Evolutionary conservation across 352 stramenopile genomes (phyloP), one percentile per base, ranked within the genome.

Genomic region (Thalassiosira hispida): DNA sequence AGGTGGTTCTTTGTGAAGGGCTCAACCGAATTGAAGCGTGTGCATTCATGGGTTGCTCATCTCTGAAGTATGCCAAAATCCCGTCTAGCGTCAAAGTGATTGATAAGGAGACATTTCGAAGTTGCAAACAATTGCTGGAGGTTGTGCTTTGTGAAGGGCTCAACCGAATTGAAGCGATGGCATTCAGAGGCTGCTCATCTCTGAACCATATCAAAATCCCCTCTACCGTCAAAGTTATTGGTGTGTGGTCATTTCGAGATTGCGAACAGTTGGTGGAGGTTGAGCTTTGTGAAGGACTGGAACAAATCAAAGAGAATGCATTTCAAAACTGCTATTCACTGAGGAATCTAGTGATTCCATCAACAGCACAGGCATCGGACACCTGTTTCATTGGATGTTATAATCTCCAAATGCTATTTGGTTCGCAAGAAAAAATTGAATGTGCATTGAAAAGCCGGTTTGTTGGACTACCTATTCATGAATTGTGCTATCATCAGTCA

Each of bases 41-140:
- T 23, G 55, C 55, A 18, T 64, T 64, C 31, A 49, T n/a, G 29
- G 14, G 27, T 49, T 64, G 55, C 31, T 16, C 1, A 35, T 35
- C 31, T 14, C 44, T 65, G 29, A 22, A 33, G 31, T 46, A 33
- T 25, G 55, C 49, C 1, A 46, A 14, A 12, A 33, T 64, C n/a
- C 55, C 55, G 1, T n/a, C n/a, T 12, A 49, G 29, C 1, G 42
- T 64, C 31, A 25, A n/a, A 3, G 29, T 31, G 31, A 64, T 64
- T 44, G 55, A n/a, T n/a, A n/a, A n/a, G 29, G 0, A n/a, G 3
- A 52, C 65, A 56, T 74, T 74, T 35, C 3, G 0, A 0, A 6
- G n/a, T 2, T 74, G 65, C 52, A 1, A 35, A 3, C 0, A 49
- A 5, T 23, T 74, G 31, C 2, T 1, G 12, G 3, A 22, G 4